Conservation (phyloP, 495 filamentous ascomycete genomes). For the Penicillium coprophilum region DNA sequence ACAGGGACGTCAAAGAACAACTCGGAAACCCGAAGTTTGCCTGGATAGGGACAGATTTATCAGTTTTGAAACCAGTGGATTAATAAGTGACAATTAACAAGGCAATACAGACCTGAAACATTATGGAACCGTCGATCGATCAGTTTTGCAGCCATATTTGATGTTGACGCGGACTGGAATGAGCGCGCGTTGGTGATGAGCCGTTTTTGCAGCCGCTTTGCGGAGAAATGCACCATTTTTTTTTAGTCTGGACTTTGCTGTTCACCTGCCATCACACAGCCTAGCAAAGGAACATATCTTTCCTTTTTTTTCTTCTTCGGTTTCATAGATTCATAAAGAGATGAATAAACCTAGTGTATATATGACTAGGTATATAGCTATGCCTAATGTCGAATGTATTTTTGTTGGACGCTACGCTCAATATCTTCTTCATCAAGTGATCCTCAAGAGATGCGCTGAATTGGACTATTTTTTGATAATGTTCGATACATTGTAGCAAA, state of each 20-base stretch:
- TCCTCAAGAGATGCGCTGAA: not conserved
- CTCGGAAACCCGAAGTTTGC: conserved; percentile 73
- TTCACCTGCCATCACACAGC: not conserved
- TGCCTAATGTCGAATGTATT: not conserved
- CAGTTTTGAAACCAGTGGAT: conserved; percentile 1
- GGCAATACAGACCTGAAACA: conserved; percentile 38
- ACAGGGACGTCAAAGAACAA: conserved; percentile 82
- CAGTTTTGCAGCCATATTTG: conserved; percentile 44
- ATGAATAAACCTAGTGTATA: not conserved
- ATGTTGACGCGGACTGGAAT: conserved; percentile 2
- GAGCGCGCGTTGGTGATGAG: conserved; percentile 9
- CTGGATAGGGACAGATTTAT: conserved; percentile 38
- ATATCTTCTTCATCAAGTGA: not conserved
- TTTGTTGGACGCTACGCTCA: not conserved
- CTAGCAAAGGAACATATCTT: not conserved
- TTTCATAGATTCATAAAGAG: not conserved
- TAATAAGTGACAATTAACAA: not conserved
- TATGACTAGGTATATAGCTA: not conserved
- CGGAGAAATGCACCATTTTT: conserved; percentile 2
- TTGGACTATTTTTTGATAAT: not conserved
- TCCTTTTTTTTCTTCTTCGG: not conserved
- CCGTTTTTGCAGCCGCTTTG: conserved; percentile 12
- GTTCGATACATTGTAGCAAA: not conserved
- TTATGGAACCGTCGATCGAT: conserved; percentile 46
- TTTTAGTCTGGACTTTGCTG: not conserved